Evolutionary conservation across 345 rosid genomes (phyloP), one percentile per base, ranked within the genome.

Genomic region (Gynandropsis gynandra): DNA sequence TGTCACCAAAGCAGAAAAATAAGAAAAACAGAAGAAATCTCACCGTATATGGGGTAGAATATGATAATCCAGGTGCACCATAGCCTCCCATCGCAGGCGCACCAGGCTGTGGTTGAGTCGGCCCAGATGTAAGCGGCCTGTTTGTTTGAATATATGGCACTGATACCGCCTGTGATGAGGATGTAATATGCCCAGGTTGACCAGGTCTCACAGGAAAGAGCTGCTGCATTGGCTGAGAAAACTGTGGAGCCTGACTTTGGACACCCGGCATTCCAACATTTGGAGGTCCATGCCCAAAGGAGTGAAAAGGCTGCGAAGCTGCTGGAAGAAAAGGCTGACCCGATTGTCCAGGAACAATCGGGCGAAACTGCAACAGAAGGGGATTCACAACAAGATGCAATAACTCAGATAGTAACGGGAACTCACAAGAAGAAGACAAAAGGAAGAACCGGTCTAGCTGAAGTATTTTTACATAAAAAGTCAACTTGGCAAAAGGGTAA

Each of bases 251-350:
- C 68, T 77, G 88, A 67, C 61, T 64, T 54, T 76, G 95, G 61
- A 68, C 76, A 37, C 69, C 57, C 11, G 72, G 76, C 70, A 76
- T 65, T 62, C 70, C 81, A 8, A 70, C 62, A 60, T 78, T 73
- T 31, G 85, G 69, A 32, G 78, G 70, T 59, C 76, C 80, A 65
- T 77, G 89, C 57, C 85, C 95, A 53, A 54, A 78, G 43, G 81
- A 84, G n/a, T 72, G 82, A 68, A 76, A 90, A 65, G 80, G 95
- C 39, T 82, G 87, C 62, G 85, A 71, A 66, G 76, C 66, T 5
- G 69, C 29, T 4, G 85, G 75, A 64, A 77, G 62, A 66, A 69
- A 90, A 47, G 66, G 75, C 54, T 84, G 96, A 12, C 83, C 82
- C 36, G 64, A 95, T 39, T 79, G 96, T 8, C 72, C 47, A 8